Base-by-base conservation (phyloP, 2,329 filamentous ascomycete species). In the Colletotrichum viniferum region DNA sequence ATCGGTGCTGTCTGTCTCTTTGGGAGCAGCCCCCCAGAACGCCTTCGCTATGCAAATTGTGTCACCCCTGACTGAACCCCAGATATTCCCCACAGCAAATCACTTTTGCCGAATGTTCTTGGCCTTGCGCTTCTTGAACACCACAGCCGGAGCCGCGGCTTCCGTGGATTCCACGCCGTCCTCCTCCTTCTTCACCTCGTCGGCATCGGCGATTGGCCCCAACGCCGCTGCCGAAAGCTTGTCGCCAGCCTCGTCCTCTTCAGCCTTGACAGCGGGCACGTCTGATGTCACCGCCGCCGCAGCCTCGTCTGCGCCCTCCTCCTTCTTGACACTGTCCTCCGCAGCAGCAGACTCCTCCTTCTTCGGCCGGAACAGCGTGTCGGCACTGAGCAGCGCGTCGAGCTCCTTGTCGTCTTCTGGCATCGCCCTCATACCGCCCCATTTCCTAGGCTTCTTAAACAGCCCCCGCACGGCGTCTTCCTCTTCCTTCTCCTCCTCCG, bases 61-160 rank as follows among this genome's bases (percentile, higher is more conserved):
- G 43, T 0, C n/a, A 52, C 64, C 64, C 64, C 43, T 55, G 64
- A 58, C 48, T 14, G 21, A 60, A 65, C 72, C 67, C 56, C 28
- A 52, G 48, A 60, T 75, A n/a, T 52, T n/a, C 32, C 7, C 61
- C 34, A 36, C 34, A 63, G 7, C 36, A 62, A 61, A 69, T 85
- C 79, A 92, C 81, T 90, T 92, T 78, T 92, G 89, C 24, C 92
- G 89, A 43, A 92, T 87, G 66, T 88, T 90, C 86, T 92, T 94
- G 16, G 91, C 87, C 81, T 95, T 96, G 69, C 94, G 88, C 86
- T 96, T 96, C 85, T 96, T 96, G 84, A 96, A 97, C 4, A 95
- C 86, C 3, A 95, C 89, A 2, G 73, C 69, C 4, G 88, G 86
- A 4, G 90, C 87, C 48, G 64, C 69, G 34, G 56, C 43, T 55